A percentile compares a stretch with the other conserved stretches of the same genome.
phyloP scores from a whole-genome alignment of 352 stramenopile genomes.

The Phytophthora agathidicida region DNA sequence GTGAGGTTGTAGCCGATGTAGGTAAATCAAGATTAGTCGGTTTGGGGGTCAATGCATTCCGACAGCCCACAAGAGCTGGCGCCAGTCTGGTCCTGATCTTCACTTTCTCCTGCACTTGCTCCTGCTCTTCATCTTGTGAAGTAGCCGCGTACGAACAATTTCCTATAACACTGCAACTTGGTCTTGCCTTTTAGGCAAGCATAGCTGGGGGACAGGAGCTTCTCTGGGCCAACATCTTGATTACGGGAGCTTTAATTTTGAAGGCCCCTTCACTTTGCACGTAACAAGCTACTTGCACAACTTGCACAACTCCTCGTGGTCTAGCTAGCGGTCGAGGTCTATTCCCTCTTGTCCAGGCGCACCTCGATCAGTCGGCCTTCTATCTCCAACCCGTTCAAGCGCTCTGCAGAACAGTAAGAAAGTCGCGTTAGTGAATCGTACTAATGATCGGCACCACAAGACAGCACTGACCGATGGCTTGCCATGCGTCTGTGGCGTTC shows the following conservation, averaged over 20 bases:
- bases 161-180: too few relatives aligned
- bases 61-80: too few relatives aligned
- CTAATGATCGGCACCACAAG: not conserved
- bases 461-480: slow-evolving; percentile 65
- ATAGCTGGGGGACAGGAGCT: too few relatives aligned
- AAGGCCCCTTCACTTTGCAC: slow-evolving; percentile 21
- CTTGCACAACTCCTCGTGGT: slow-evolving; percentile 16
- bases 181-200: too few relatives aligned
- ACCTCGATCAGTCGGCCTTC: slow-evolving; percentile 73
- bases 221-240: too few relatives aligned
- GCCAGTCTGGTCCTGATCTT: too few relatives aligned
- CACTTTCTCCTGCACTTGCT: too few relatives aligned
- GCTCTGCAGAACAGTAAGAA: slow-evolving; percentile 36
- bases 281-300: slow-evolving; percentile 19
- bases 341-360: slow-evolving; percentile 65
- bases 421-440: slow-evolving; percentile 2
- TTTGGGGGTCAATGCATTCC: too few relatives aligned
- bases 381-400: slow-evolving; percentile 69
- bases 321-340: slow-evolving; percentile 7
- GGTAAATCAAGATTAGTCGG: too few relatives aligned
- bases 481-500: slow-evolving; percentile 46
- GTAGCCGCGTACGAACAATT: too few relatives aligned
- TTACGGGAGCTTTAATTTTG: slow-evolving; percentile 6
- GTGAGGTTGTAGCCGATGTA: too few relatives aligned
- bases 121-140: too few relatives aligned